These are phyloP conservation scores for Clohesyomyces aquaticus DNA, from an alignment of 495 filamentous ascomycete genomes.

Conservation along the genomic window DNA sequence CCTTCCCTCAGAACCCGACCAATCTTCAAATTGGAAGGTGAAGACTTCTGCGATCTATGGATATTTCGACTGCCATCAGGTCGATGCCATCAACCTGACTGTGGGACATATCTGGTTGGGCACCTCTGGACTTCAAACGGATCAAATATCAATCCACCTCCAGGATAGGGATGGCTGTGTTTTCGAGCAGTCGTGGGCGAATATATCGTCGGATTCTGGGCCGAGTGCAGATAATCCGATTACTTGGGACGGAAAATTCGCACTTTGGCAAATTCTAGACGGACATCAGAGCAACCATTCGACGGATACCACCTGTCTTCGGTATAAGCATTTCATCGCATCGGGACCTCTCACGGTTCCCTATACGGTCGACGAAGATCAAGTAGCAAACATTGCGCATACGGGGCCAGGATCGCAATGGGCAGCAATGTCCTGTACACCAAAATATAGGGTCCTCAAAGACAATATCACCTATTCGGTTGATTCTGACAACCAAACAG, in stretches of 20 bases:
- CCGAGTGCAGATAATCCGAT: background rate
- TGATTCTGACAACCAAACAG: background rate
- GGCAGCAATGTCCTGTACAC: background rate
- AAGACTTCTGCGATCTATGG: background rate
- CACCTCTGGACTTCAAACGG: background rate
- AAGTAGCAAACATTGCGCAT: background rate
- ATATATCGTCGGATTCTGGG: background rate
- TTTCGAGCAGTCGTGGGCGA: background rate
- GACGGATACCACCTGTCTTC: background rate
- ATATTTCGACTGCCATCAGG: background rate
- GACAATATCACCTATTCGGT: background rate
- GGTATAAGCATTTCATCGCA: background rate
- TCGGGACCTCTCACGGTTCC: background rate
- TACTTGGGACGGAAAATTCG: background rate
- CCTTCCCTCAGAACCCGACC: background rate
- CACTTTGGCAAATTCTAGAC: background rate
- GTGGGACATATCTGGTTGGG: background rate
- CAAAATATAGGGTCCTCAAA: background rate
- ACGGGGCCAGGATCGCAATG: background rate
- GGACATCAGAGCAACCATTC: background rate
- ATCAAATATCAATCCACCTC: background rate
- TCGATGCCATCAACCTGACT: background rate
- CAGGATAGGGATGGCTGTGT: conserved; percentile 1
- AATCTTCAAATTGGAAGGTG: background rate
- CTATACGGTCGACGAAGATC: background rate